Evolutionary conservation across 2,329 filamentous ascomycete species (phyloP), one percentile per base, ranked within the genome.

Genomic region (Fusarium albosuccineum): DNA sequence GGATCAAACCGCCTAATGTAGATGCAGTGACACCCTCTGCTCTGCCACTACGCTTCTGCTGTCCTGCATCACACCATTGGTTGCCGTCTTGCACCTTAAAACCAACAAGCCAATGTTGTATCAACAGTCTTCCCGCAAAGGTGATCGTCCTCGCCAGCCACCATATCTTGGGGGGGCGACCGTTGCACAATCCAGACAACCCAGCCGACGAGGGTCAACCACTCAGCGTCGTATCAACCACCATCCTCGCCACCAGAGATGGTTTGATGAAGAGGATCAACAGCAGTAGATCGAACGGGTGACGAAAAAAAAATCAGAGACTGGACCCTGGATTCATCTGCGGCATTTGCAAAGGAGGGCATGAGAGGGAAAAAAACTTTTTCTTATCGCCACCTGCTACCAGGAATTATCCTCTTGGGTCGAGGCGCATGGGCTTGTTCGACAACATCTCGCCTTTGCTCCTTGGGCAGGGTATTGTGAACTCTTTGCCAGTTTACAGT

Each of bases 61-160:
- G 36, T 50, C 42, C 66, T 68, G 61, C 51, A 58, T 69, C 59
- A 48, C 62, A 62, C 48, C 58, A 72, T 72, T 72, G 70, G 66
- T 42, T 56, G 44, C 42, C 46, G 34, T 57, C 57, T 62, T 64
- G 49, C 61, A 66, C 69, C 63, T 68, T 61, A 53, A 58, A 56
- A 29, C 57, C 60, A 63, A 62, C 57, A 52, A 48, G 45, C 70
- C 64, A 73, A 70, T 70, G 48, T 59, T 48, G 62, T 59, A 46
- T 66, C 44, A 67, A 57, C 57, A 58, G 55, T 34, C 41, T 37
- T 64, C 52, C 50, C 54, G 48, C 58, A 57, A 53, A 57, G 44
- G 54, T 59, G 49, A 37, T 51, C 58, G 45, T 45, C 46, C 61
- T 55, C 36, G 50, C 57, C 60, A 64, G 65, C 67, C 65, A 63